A percentile compares a stretch with the other conserved stretches of the same genome.
These are phyloP conservation scores for Corinectria fuckeliana DNA, from an alignment of 2,329 filamentous ascomycete species.

Conservation along the genomic window DNA sequence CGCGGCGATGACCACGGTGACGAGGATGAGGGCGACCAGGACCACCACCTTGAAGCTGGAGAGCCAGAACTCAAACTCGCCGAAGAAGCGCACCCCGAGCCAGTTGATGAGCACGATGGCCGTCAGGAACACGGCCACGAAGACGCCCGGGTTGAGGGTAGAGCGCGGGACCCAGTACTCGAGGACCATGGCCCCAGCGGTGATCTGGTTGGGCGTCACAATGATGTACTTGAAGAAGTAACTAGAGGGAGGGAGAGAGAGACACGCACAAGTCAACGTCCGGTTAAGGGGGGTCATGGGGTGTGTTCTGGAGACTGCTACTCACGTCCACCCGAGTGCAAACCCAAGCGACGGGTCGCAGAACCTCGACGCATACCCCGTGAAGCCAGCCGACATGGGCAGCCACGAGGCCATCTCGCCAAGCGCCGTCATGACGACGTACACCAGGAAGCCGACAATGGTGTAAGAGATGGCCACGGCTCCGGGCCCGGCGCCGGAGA, in stretches of 20 bases:
- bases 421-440: slow-evolving; percentile 79
- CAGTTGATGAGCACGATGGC: slow-evolving; percentile 71
- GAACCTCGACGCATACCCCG: slow-evolving; percentile 80
- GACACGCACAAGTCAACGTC: too few species aligned
- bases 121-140: slow-evolving; percentile 75
- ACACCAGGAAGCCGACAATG: slow-evolving; percentile 74
- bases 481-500: slow-evolving; percentile 62
- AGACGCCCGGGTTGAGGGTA: slow-evolving; percentile 76
- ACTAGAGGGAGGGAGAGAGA: too few species aligned
- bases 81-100: slow-evolving; percentile 70
- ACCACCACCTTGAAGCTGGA: slow-evolving; percentile 72
- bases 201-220: slow-evolving; percentile 83
- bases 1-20: slow-evolving; percentile 67
- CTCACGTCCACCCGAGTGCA: slow-evolving; percentile 74
- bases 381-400: slow-evolving; percentile 79
- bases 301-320: neutral
- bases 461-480: slow-evolving; percentile 75
- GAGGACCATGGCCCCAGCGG: slow-evolving; percentile 77
- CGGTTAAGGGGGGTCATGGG: too few species aligned
- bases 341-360: slow-evolving; percentile 83
- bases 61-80: slow-evolving; percentile 68
- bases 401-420: slow-evolving; percentile 88
- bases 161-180: slow-evolving; percentile 75
- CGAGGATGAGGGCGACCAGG: slow-evolving; percentile 69
- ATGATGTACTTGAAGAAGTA: slow-evolving; percentile 84